Conservation (phyloP, 257 asterid species). For the Solanum tacnaense region DNA sequence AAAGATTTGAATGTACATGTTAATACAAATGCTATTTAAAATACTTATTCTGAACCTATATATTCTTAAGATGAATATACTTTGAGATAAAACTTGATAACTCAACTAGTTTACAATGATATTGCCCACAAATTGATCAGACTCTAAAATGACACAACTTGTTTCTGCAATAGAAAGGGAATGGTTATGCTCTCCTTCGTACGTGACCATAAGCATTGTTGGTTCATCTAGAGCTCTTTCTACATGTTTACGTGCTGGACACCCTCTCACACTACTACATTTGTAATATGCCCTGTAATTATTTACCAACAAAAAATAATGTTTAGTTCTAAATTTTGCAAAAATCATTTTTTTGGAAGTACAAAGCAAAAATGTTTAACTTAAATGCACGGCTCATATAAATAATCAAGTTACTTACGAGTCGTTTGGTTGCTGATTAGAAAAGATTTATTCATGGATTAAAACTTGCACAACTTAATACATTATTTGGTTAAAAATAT, state of each 20-base stretch:
- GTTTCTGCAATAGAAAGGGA: conserved; percentile 39
- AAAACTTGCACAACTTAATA: not conserved
- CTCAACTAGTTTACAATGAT: not conserved
- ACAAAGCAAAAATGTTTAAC: not conserved
- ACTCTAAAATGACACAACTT: conserved; percentile 48
- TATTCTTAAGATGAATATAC: too few relatives aligned
- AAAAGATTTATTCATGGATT: not conserved
- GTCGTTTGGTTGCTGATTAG: too few relatives aligned
- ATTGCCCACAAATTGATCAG: conserved; percentile 2
- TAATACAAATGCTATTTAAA: too few relatives aligned
- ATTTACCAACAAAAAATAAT: not conserved
- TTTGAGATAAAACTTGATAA: too few relatives aligned
- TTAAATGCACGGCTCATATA: not conserved
- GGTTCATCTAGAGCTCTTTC: conserved; percentile 83
- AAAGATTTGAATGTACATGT: too few relatives aligned
- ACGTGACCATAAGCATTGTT: conserved; percentile 67
- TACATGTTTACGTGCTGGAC: conserved; percentile 90
- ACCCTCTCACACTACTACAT: conserved; percentile 85
- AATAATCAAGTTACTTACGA: too few relatives aligned
- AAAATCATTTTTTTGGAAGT: too few relatives aligned
- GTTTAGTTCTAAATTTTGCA: too few relatives aligned
- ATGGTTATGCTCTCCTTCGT: conserved; percentile 86
- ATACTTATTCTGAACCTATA: too few relatives aligned
- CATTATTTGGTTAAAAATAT: not conserved
- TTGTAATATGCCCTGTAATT: conserved; percentile 82